These are phyloP conservation scores for Allium cepa DNA, from an alignment of 106 monocot genomes.

Conservation along the genomic window DNA sequence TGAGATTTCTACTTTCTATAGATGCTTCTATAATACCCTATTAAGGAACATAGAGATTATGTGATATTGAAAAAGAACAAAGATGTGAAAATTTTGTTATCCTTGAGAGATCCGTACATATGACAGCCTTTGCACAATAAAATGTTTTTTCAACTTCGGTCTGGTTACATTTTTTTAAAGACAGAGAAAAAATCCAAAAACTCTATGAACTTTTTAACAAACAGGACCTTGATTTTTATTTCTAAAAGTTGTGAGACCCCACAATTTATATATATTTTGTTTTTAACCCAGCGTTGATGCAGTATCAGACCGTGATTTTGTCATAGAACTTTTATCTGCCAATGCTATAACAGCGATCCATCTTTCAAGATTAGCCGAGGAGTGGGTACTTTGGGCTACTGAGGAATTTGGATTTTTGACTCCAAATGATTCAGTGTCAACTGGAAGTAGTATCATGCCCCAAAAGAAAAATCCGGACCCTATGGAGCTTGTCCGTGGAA, in stretches of 20 bases:
- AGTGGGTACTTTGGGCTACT: conserved; percentile 98
- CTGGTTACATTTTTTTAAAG: too few species aligned
- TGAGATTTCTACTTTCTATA: too few species aligned
- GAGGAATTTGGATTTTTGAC: conserved; percentile 96
- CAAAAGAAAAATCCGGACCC: conserved; percentile 99
- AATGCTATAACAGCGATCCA: conserved; percentile 81
- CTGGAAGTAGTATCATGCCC: conserved; percentile 95
- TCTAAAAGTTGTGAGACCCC: neutral
- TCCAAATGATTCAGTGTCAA: conserved; percentile 76
- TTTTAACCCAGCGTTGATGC: conserved; percentile 75
- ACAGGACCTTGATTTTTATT: too few species aligned
- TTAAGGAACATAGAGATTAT: too few species aligned
- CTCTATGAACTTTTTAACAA: too few species aligned
- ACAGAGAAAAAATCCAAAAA: too few species aligned
- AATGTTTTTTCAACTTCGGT: too few species aligned
- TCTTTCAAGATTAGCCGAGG: conserved; percentile 94
- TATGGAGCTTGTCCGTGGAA: conserved; percentile 98
- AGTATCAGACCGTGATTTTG: conserved; percentile 96
- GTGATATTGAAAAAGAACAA: too few species aligned
- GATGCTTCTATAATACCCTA: too few species aligned
- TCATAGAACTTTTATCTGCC: conserved; percentile 76
- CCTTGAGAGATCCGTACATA: too few species aligned
- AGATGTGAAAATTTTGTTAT: too few species aligned
- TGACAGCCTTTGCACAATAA: too few species aligned
- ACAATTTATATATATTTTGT: neutral